Evolutionary conservation across 1,139 yeast species (phyloP).

Genomic region (Taphrina wiesneri): DNA sequence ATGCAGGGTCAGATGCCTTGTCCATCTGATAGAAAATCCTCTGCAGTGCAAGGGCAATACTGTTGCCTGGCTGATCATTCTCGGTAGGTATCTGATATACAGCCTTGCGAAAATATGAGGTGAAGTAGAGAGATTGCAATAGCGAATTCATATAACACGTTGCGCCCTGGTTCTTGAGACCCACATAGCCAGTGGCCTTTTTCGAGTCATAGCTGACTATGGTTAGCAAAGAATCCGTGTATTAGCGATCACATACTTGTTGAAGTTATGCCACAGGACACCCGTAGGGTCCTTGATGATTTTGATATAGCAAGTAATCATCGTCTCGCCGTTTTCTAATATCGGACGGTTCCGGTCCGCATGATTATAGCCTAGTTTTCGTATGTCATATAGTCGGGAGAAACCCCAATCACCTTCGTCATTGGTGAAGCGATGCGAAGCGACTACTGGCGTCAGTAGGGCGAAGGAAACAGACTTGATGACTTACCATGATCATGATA

Average conservation of each 20-base stretch:
- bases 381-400: slow-evolving; percentile 66
- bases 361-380: slow-evolving; percentile 43
- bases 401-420: slow-evolving; percentile 96
- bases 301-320: slow-evolving; percentile 74
- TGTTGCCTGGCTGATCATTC: slow-evolving; percentile 53
- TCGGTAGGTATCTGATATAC: slow-evolving; percentile 89
- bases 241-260: not conserved
- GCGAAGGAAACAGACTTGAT: not conserved
- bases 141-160: slow-evolving; percentile 93
- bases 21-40: slow-evolving; percentile 78
- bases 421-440: slow-evolving; percentile 74
- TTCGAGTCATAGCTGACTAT: slow-evolving; percentile 68
- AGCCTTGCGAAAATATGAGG: slow-evolving; percentile 69
- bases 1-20: slow-evolving; percentile 71
- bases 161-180: slow-evolving; percentile 94
- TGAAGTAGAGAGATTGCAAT: slow-evolving; percentile 84
- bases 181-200: slow-evolving; percentile 83
- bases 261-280: slow-evolving; percentile 85
- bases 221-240: slow-evolving; percentile 47
- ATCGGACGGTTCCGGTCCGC: slow-evolving; percentile 48
- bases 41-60: slow-evolving; percentile 83
- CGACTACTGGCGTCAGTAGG: slow-evolving; percentile 46
- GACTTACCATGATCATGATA: slow-evolving; percentile 48
- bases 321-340: slow-evolving; percentile 59
- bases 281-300: slow-evolving; percentile 89